phyloP scores from a whole-genome alignment of 2,329 filamentous ascomycete species.

The Lasiodiplodia theobromae region DNA sequence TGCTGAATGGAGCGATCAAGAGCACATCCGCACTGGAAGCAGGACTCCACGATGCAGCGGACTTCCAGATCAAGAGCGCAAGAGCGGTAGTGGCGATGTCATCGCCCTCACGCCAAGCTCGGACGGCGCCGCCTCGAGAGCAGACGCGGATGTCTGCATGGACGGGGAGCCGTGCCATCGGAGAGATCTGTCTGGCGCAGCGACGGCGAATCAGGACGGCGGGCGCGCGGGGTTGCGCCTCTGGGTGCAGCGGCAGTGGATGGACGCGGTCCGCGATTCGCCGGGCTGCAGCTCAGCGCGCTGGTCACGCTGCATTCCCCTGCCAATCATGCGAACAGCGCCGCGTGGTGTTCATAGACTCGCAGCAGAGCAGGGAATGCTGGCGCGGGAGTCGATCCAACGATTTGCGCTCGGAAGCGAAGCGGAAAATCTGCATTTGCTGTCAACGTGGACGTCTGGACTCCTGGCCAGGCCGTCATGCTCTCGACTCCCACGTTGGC shows the following conservation, averaged over 20 bases:
- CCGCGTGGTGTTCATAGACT: slow-evolving; percentile 25
- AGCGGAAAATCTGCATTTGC: slow-evolving; percentile 15
- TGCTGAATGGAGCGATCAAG: slow-evolving; percentile 23
- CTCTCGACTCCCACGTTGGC: slow-evolving; percentile 13
- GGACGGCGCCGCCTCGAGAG: slow-evolving; percentile 4
- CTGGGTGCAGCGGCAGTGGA: not conserved
- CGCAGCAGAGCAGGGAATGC: slow-evolving; percentile 17
- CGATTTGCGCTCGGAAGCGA: slow-evolving; percentile 24
- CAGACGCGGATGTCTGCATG: slow-evolving; percentile 16
- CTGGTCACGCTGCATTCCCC: slow-evolving; percentile 24
- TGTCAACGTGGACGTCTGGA: not conserved
- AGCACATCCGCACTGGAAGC: not conserved
- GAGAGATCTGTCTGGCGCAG: slow-evolving; percentile 24
- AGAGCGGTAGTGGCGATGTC: slow-evolving; percentile 15
- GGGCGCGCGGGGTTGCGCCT: not conserved
- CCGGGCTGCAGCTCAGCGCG: not conserved
- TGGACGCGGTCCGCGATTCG: slow-evolving; percentile 16
- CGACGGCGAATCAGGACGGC: slow-evolving; percentile 6
- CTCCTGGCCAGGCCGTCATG: slow-evolving; percentile 3
- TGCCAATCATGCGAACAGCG: slow-evolving; percentile 25
- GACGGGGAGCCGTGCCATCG: slow-evolving; percentile 23
- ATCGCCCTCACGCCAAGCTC: slow-evolving; percentile 12
- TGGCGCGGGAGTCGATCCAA: slow-evolving; percentile 25
- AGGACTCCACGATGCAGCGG: not conserved
- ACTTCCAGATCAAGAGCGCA: slow-evolving; percentile 4